Evolutionary conservation across 1,284 basidiomycete genomes (phyloP), one percentile per base, ranked within the genome.

Genomic region (Trametes polyzona): DNA sequence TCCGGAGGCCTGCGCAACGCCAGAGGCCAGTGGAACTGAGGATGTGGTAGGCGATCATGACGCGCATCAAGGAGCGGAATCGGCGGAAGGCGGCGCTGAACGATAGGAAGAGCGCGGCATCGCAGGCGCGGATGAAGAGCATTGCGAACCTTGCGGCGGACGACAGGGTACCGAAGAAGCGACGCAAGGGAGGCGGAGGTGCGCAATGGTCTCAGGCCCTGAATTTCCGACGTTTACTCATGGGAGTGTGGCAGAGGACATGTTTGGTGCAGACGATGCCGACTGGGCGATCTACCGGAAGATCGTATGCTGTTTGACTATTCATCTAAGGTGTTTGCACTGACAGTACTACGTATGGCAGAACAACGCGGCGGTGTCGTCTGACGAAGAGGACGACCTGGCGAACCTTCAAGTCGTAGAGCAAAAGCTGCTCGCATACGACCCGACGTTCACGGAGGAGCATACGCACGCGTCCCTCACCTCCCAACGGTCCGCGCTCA

Each of bases 241-340:
- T 35, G 1, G 16, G 36, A 21, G 21, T 9, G 40, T 17, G n/a
- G 14, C 40, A 90, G 95, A 98, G 76, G 97, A 99, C 66, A 91
- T 83, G 71, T 99, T 99, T 68, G 96, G 97, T 1, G 90, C 89
- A 27, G 91, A 98, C 65, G 96, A 99, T 69, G 93, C 90, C 16
- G 96, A 99, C 72, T 99, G 97, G 96, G 90, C 90, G 0, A 95
- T 99, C 49, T 99, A 99, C 71, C 92, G 96, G 56, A 96, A 98
- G 75, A 96, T 99, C 57, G 94, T 95, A 39, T 48, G 70, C 59
- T 9, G 21, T 9, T 43, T 39, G 14, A 2, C 3, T 12, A 30
- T 11, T 30, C 44, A 3, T 3, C 26, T 1, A 19, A 14, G 52
- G 6, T 32, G 2, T 12, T 27, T 7, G 10, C 16, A 8, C 21